Evolutionary conservation across 495 filamentous ascomycete species (phyloP).

Genomic region (Penicillium simplicissimum): DNA sequence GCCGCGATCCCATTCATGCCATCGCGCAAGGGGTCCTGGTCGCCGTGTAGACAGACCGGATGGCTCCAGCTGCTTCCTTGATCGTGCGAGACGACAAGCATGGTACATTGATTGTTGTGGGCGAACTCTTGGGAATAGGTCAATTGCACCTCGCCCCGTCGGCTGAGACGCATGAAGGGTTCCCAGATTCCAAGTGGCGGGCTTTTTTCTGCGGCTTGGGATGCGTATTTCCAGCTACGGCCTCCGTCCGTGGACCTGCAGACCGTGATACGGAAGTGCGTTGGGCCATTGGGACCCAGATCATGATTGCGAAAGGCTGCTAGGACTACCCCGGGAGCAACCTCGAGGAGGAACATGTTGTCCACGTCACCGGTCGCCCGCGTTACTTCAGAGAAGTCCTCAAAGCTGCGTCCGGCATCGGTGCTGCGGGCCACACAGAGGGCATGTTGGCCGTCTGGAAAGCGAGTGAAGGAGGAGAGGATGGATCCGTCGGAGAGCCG

Average conservation of each 20-base stretch:
- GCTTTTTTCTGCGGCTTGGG: slow-evolving; percentile 50
- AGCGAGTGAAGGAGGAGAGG: slow-evolving; percentile 43
- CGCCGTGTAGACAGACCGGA: slow-evolving; percentile 50
- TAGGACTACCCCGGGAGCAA: slow-evolving; percentile 50
- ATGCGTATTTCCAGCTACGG: slow-evolving; percentile 52
- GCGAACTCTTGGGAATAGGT: slow-evolving; percentile 59
- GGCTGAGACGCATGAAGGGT: slow-evolving; percentile 56
- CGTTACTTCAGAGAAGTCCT: slow-evolving; percentile 39
- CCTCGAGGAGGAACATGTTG: slow-evolving; percentile 58
- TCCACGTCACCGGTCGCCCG: slow-evolving; percentile 53
- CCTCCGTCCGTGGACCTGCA: slow-evolving; percentile 58
- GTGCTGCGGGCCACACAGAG: slow-evolving; percentile 39
- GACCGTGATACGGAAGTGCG: slow-evolving; percentile 61
- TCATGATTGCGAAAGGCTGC: slow-evolving; percentile 65
- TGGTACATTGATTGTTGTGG: slow-evolving; percentile 59
- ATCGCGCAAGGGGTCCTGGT: slow-evolving; percentile 48
- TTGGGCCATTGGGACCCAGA: slow-evolving; percentile 35
- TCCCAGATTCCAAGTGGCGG: slow-evolving; percentile 59
- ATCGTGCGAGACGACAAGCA: slow-evolving; percentile 57
- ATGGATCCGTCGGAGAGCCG: slow-evolving; percentile 42
- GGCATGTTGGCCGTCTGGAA: slow-evolving; percentile 30
- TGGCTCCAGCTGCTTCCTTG: slow-evolving; percentile 52
- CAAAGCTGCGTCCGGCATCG: slow-evolving; percentile 39
- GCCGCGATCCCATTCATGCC: slow-evolving; percentile 61
- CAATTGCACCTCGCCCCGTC: slow-evolving; percentile 53